Conservation (phyloP, 352 stramenopile species). For the Aphanomyces euteiches region DNA sequence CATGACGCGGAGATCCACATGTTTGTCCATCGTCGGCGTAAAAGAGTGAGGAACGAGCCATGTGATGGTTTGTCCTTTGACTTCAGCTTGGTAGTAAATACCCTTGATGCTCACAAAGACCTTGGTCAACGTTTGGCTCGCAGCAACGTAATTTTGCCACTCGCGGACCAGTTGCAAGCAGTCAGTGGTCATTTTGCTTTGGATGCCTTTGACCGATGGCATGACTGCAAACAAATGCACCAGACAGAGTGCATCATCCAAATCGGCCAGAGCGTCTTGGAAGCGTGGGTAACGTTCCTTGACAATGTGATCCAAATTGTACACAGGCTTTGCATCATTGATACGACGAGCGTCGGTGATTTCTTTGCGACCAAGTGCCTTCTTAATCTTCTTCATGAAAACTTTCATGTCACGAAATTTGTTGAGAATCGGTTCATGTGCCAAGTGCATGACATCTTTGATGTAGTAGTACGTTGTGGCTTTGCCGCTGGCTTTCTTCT, state of each 20-base stretch:
- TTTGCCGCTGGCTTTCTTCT: conserved; percentile 87
- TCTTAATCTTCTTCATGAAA: conserved; percentile 98
- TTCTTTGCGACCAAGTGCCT: conserved; percentile 82
- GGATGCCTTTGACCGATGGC: conserved; percentile 86
- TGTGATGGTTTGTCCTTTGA: conserved; percentile 92
- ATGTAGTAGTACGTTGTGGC: conserved; percentile 99
- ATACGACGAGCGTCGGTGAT: conserved; percentile 74
- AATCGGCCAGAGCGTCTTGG: conserved; percentile 93
- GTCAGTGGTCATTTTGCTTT: conserved; percentile 80
- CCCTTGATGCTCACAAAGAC: conserved; percentile 99
- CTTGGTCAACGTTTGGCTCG: conserved; percentile 91
- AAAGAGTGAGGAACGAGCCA: conserved; percentile 99
- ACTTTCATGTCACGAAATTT: conserved; percentile 98
- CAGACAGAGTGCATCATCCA: conserved; percentile 98
- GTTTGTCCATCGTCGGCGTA: conserved; percentile 93
- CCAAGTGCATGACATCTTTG: conserved; percentile 97
- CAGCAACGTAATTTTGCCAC: conserved; percentile 96
- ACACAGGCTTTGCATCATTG: conserved; percentile 87
- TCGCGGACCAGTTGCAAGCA: conserved; percentile 91
- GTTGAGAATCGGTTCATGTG: conserved; percentile 97
- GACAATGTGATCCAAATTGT: conserved; percentile 97
- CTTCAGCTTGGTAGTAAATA: conserved; percentile 97
- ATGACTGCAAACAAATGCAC: conserved; percentile 96
- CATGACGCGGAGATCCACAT: conserved; percentile 99
- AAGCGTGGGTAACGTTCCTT: conserved; percentile 99